These are phyloP conservation scores for Huntiella bhutanensis DNA, from an alignment of 2,329 filamentous ascomycete genomes.

Conservation along the genomic window DNA sequence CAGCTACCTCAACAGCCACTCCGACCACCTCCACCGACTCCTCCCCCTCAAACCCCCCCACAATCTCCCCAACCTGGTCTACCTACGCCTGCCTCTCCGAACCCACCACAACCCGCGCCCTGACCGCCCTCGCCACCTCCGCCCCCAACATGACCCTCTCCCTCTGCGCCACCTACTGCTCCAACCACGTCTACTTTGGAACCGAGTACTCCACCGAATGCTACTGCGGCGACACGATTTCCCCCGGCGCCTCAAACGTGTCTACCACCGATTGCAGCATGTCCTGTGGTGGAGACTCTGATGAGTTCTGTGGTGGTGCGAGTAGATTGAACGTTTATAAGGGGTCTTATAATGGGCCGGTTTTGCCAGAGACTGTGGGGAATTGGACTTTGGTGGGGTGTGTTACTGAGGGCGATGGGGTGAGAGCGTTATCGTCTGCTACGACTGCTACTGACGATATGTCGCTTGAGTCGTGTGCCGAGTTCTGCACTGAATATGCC, in stretches of 20 bases:
- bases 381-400: slow-evolving; percentile 20
- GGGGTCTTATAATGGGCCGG: slow-evolving; percentile 15
- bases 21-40: slow-evolving; percentile 14
- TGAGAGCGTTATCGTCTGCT: slow-evolving; percentile 18
- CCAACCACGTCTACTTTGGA: slow-evolving; percentile 23
- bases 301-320: slow-evolving; percentile 19
- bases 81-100: slow-evolving; percentile 25
- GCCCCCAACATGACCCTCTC: slow-evolving; percentile 19
- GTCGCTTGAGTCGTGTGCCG: slow-evolving; percentile 19
- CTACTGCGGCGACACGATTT: slow-evolving; percentile 21
- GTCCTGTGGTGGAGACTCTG: slow-evolving; percentile 18
- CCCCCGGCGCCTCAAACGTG: slow-evolving; percentile 15
- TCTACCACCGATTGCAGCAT: slow-evolving; percentile 19
- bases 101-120: slow-evolving; percentile 19
- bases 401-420: slow-evolving; percentile 19
- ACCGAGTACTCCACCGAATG: slow-evolving; percentile 22
- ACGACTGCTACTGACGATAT: slow-evolving; percentile 16
- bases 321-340: slow-evolving; percentile 20
- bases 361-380: slow-evolving; percentile 18
- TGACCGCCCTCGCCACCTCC: slow-evolving; percentile 16
- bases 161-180: slow-evolving; percentile 19
- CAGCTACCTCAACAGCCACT: slow-evolving; percentile 13
- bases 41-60: slow-evolving; percentile 14
- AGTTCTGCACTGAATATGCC: slow-evolving; percentile 17
- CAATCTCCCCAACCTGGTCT: slow-evolving; percentile 19